phyloP scores from a whole-genome alignment of 2,329 filamentous ascomycete genomes.

The Beauveria medogensis region DNA sequence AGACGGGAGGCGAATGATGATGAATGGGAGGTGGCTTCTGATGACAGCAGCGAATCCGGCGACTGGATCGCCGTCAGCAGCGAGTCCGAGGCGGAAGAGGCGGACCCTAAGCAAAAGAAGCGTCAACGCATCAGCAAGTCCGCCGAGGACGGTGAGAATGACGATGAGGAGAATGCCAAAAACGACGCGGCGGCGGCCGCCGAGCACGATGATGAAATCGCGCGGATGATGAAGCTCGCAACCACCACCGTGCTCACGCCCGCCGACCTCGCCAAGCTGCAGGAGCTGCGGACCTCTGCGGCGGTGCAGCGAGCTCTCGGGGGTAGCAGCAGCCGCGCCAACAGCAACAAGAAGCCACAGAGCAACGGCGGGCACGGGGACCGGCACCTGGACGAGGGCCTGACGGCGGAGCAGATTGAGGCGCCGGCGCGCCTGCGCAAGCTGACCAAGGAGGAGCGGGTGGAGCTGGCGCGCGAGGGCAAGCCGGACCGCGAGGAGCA shows the following conservation, averaged over 20 bases:
- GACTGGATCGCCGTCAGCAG: slow-evolving; percentile 94
- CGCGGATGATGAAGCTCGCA: slow-evolving; percentile 65
- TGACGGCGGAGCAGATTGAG: slow-evolving; percentile 89
- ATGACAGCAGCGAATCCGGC: slow-evolving; percentile 61
- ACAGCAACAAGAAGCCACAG: slow-evolving; percentile 36
- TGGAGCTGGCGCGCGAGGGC: slow-evolving; percentile 74
- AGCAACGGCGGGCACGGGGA: slow-evolving; percentile 28
- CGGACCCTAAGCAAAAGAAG: slow-evolving; percentile 51
- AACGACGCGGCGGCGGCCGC: slow-evolving; percentile 24
- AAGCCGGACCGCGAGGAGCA: slow-evolving; percentile 72
- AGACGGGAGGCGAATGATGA: slow-evolving; percentile 52
- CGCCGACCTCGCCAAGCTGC: slow-evolving; percentile 88
- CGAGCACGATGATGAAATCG: slow-evolving; percentile 33
- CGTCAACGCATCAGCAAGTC: slow-evolving; percentile 20
- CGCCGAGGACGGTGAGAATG: slow-evolving; percentile 17
- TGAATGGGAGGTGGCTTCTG: slow-evolving; percentile 55
- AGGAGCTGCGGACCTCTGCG: slow-evolving; percentile 72
- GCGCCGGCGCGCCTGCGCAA: slow-evolving; percentile 75
- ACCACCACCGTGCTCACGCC: slow-evolving; percentile 91
- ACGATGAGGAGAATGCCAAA: slow-evolving; percentile 19
- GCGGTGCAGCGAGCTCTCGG: slow-evolving; percentile 58
- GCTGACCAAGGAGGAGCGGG: slow-evolving; percentile 79
- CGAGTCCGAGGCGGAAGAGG: slow-evolving; percentile 59
- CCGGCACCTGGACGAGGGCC: slow-evolving; percentile 74
- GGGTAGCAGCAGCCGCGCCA: slow-evolving; percentile 31